Evolutionary conservation across 2,329 filamentous ascomycete species (phyloP), one percentile per base, ranked within the genome.

Genomic region (Sordariomycetes sp.): DNA sequence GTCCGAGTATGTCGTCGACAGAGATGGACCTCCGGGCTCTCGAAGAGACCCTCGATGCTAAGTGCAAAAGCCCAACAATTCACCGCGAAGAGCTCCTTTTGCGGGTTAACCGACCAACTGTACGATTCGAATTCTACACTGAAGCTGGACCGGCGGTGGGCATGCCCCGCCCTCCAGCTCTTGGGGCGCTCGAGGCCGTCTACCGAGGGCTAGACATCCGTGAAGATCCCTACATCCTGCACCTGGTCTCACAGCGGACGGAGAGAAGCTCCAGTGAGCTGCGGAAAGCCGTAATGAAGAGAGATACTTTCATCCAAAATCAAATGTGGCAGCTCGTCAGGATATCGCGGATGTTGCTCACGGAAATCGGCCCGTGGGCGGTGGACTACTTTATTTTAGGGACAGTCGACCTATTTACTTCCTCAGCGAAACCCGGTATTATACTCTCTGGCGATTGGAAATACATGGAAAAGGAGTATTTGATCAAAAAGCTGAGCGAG

Each of bases 71-170:
- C 1, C 90, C 90, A 0, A 85, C 79, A 2, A 64, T 78, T 1
- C 81, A 91, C 64, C 78, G 86, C 1, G 77, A 80, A 13, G 87
- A 94, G 61, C 77, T 95, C 2, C 67, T 87, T n/a, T 72, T 74
- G 20, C 76, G 82, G 62, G 83, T 87, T 2, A 84, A 89, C 62
- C 80, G 74, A n/a, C 90, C 90, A 1, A 65, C 45, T 13, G 45
- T 50, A 8, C 45, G 12, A 50, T 22, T 50, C 45, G n/a, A 8
- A 13, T 24, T 20, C 22, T 50, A 50, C 45, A 24, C 45, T 2
- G 20, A 22, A 20, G 45, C 45, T 20, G 45, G 22, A 20, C 20
- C 20, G 22, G 20, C 45, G 10, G n/a, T 13, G 10, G n/a, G n/a
- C 13, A 45, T 45, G 15, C 10, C 34, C 10, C 8, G 17, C 32